A percentile compares a stretch with the other conserved stretches of the same genome.
Evolutionary conservation across 1,139 yeast genomes (phyloP).

Genomic region (Candida neerlandica): DNA sequence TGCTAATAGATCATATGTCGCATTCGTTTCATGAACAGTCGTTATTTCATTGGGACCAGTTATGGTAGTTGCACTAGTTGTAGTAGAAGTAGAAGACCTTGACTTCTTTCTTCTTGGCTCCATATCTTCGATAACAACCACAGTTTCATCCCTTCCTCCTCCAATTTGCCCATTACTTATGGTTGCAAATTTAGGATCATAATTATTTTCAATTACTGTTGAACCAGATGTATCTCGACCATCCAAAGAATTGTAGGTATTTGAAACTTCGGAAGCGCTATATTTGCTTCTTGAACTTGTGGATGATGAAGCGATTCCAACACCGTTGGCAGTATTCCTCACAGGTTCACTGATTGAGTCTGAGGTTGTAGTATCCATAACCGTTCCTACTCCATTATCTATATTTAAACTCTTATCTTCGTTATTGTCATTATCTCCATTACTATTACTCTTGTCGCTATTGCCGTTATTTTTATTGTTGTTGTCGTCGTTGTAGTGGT

Average conservation of each 20-base stretch:
- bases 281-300: no score
- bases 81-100: not conserved
- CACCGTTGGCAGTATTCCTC: no score
- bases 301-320: no score
- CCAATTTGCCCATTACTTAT: slow-evolving; percentile 4
- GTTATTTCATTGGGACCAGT: slow-evolving; percentile 16
- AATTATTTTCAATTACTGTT: slow-evolving; percentile 5
- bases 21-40: slow-evolving; percentile 16
- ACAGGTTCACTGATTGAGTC: no score
- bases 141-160: no score
- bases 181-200: slow-evolving; percentile 8
- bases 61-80: not conserved
- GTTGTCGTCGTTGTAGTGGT: not conserved
- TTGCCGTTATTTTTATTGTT: not conserved
- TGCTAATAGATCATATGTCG: slow-evolving; percentile 5
- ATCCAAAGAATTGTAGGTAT: no score
- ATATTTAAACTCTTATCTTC: not conserved
- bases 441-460: not conserved
- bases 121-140: not conserved
- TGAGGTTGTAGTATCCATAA: no score
- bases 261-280: no score
- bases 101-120: slow-evolving; percentile 14
- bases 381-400: no score
- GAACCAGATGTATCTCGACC: not conserved
- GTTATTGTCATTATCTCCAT: not conserved